These are phyloP conservation scores for Lentinula sp. DNA, from an alignment of 768 basidiomycete genomes.

Conservation along the genomic window DNA sequence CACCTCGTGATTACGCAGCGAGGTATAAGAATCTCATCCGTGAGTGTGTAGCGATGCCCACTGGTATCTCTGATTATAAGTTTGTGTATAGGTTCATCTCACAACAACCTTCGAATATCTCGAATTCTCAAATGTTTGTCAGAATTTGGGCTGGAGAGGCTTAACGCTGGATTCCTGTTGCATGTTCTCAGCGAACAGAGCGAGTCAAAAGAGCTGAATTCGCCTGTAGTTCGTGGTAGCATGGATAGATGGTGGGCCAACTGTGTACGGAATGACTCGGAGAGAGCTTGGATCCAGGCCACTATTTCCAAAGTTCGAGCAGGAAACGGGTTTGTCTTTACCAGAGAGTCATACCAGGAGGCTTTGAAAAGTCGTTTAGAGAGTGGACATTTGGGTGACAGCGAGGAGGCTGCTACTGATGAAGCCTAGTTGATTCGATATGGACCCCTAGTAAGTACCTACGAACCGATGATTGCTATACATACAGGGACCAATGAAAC, in stretches of 20 bases:
- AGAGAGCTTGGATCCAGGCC: constrained; percentile 49
- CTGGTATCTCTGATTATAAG: not conserved
- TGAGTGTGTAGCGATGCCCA: constrained; percentile 29
- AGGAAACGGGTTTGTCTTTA: constrained; percentile 40
- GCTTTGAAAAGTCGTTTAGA: constrained; percentile 35
- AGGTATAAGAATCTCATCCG: constrained; percentile 62
- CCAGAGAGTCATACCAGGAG: constrained; percentile 49
- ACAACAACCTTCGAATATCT: constrained; percentile 73
- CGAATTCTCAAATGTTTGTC: constrained; percentile 74
- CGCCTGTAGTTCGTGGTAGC: constrained; percentile 42
- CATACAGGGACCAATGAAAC: not conserved
- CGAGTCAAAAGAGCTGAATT: constrained; percentile 45
- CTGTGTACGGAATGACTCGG: constrained; percentile 57
- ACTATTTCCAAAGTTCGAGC: constrained; percentile 45
- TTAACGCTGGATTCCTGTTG: constrained; percentile 63
- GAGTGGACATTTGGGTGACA: constrained; percentile 24
- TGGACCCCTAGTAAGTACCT: not conserved
- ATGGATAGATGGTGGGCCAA: constrained; percentile 81
- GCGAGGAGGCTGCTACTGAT: constrained; percentile 7
- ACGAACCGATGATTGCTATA: not conserved
- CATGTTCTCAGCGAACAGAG: constrained; percentile 69
- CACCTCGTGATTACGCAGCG: constrained; percentile 41
- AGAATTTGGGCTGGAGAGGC: constrained; percentile 58
- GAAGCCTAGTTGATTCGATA: not conserved
- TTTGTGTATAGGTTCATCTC: constrained; percentile 43